A percentile compares a stretch with the other conserved stretches of the same genome.
These are phyloP conservation scores for Artemisia annua DNA, from an alignment of 129 eudicot species.

Conservation along the genomic window DNA sequence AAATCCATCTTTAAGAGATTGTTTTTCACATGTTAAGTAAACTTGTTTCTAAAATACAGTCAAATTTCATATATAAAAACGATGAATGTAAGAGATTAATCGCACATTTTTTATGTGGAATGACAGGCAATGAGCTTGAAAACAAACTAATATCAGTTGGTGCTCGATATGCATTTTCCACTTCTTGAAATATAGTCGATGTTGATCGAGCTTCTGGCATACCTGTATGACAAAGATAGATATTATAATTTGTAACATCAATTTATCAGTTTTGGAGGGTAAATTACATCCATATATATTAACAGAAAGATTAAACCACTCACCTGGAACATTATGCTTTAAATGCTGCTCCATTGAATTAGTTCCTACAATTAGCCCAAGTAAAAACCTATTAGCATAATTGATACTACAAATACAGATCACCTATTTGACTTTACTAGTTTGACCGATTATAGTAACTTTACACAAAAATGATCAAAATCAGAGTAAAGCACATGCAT, in stretches of 20 bases:
- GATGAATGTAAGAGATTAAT: conserved; percentile 13
- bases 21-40: conserved; percentile 8
- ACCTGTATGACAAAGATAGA: conserved; percentile 30
- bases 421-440: neutral
- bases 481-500: no score
- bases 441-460: no score
- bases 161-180: conserved; percentile 52
- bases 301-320: conserved; percentile 10
- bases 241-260: neutral
- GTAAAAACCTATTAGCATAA: conserved; percentile 31
- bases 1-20: conserved; percentile 47
- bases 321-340: conserved; percentile 31
- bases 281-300: neutral
- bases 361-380: conserved; percentile 28
- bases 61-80: neutral
- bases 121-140: conserved; percentile 81
- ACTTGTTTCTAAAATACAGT: conserved; percentile 4
- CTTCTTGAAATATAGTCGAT: conserved; percentile 40
- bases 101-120: conserved; percentile 57
- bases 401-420: neutral
- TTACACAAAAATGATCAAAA: no score
- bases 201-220: conserved; percentile 29
- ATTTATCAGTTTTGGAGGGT: no score
- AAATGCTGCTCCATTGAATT: conserved; percentile 42
- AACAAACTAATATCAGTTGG: conserved; percentile 74